Percentiles rank a stretch among this genome's conserved stretches.
phyloP scores from a whole-genome alignment of 2,329 filamentous ascomycete genomes.

The Aspergillus glaucus region DNA sequence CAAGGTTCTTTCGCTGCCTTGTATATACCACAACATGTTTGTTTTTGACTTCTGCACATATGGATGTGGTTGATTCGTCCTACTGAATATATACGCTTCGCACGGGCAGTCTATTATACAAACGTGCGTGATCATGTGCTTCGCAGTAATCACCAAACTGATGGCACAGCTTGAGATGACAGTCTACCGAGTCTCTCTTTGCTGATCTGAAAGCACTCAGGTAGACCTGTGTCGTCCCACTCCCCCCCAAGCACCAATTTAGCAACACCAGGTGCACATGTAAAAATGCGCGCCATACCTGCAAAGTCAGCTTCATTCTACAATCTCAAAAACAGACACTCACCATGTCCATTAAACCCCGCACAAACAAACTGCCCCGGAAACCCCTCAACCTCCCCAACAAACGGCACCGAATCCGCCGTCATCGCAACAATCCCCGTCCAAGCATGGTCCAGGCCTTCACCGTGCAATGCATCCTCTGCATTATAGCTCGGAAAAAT shows the following conservation, averaged over 20 bases:
- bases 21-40: too few species aligned
- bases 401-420: slow-evolving; percentile 41
- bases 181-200: slow-evolving; percentile 17
- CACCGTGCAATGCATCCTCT: slow-evolving; percentile 27
- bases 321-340: background rate
- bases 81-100: background rate
- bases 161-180: slow-evolving; percentile 10
- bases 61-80: background rate
- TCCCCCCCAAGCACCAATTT: slow-evolving; percentile 35
- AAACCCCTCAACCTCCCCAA: slow-evolving; percentile 37
- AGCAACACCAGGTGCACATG: slow-evolving; percentile 40
- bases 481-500: slow-evolving; percentile 27
- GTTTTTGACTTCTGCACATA: background rate
- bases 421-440: slow-evolving; percentile 46
- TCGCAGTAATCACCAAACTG: slow-evolving; percentile 11
- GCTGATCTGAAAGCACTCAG: slow-evolving; percentile 32
- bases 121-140: too few species aligned
- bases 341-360: slow-evolving; percentile 46
- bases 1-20: background rate
- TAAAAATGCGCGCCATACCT: slow-evolving; percentile 43
- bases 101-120: background rate
- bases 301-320: background rate
- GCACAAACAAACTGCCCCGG: slow-evolving; percentile 45
- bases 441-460: slow-evolving; percentile 43
- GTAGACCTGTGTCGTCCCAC: slow-evolving; percentile 35